These are phyloP conservation scores for Metarhizium robertsii DNA, from an alignment of 2,329 filamentous ascomycete genomes.

Conservation along the genomic window DNA sequence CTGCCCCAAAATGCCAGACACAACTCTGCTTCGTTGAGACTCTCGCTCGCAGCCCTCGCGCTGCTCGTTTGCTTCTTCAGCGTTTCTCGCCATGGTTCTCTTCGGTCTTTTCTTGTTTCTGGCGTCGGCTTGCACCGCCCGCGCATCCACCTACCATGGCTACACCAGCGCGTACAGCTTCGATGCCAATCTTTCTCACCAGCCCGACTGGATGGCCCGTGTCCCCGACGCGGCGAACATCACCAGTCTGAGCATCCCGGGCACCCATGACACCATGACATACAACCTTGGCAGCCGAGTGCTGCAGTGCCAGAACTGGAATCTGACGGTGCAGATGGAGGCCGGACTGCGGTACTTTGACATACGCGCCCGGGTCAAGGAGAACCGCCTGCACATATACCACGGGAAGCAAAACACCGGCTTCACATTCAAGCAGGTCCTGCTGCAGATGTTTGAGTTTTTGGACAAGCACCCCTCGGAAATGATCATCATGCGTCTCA, in stretches of 20 bases:
- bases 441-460: slow-evolving; percentile 32
- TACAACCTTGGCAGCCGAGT: slow-evolving; percentile 24
- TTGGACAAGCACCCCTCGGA: slow-evolving; percentile 33
- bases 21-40: background rate
- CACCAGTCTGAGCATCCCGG: slow-evolving; percentile 36
- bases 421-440: slow-evolving; percentile 32
- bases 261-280: slow-evolving; percentile 45
- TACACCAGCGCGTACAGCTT: slow-evolving; percentile 29
- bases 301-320: slow-evolving; percentile 38
- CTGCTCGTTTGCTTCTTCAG: background rate
- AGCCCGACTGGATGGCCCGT: slow-evolving; percentile 32
- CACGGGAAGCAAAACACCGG: slow-evolving; percentile 36
- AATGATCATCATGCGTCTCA: slow-evolving; percentile 38
- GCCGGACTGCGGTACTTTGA: slow-evolving; percentile 41
- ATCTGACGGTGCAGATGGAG: slow-evolving; percentile 33
- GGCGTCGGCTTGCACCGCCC: background rate
- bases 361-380: slow-evolving; percentile 33
- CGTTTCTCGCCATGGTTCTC: background rate
- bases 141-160: slow-evolving; percentile 13
- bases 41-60: background rate
- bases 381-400: slow-evolving; percentile 35
- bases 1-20: too few species aligned
- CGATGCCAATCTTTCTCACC: slow-evolving; percentile 24
- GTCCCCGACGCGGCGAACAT: slow-evolving; percentile 31
- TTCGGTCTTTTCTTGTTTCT: background rate